phyloP scores from a whole-genome alignment of 257 asterid genomes.

The Solanum ahanhuiri region DNA sequence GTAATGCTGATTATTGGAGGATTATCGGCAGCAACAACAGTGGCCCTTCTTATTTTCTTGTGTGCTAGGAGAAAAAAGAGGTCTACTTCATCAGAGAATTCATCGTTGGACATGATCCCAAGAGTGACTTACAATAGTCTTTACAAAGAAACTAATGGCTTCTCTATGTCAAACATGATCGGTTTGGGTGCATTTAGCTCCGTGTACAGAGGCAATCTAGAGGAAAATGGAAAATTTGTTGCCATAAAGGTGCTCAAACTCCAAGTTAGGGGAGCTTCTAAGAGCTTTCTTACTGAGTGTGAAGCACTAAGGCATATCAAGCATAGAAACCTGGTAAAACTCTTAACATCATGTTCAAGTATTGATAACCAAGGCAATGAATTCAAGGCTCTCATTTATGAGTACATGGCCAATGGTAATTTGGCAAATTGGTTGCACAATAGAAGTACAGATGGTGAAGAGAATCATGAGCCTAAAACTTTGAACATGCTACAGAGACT shows the following conservation, averaged over 20 bases:
- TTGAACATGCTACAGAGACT: slow-evolving; percentile 14
- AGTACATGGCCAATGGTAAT: slow-evolving; percentile 10
- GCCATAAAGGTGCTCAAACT: slow-evolving; percentile 21
- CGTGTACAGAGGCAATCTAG: slow-evolving; percentile 14
- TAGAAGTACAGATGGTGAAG: neutral
- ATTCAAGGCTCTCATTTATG: slow-evolving; percentile 20
- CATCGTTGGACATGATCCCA: neutral
- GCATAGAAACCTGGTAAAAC: slow-evolving; percentile 16
- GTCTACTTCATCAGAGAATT: neutral
- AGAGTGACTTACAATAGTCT: slow-evolving; percentile 5
- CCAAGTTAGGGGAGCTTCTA: slow-evolving; percentile 9
- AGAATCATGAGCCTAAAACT: neutral
- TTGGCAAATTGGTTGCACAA: slow-evolving; percentile 11
- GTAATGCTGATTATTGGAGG: neutral
- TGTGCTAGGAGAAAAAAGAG: neutral
- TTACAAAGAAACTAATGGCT: slow-evolving; percentile 6
- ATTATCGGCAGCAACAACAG: neutral
- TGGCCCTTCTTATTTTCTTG: neutral
- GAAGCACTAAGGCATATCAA: slow-evolving; percentile 15
- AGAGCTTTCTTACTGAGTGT: slow-evolving; percentile 17
- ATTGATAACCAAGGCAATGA: slow-evolving; percentile 14
- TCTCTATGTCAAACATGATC: slow-evolving; percentile 3
- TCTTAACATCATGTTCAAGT: slow-evolving; percentile 19
- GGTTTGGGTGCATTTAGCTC: slow-evolving; percentile 11
- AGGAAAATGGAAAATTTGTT: neutral